These are phyloP conservation scores for Exserohilum turcica DNA, from an alignment of 2,329 filamentous ascomycete genomes.

Conservation along the genomic window DNA sequence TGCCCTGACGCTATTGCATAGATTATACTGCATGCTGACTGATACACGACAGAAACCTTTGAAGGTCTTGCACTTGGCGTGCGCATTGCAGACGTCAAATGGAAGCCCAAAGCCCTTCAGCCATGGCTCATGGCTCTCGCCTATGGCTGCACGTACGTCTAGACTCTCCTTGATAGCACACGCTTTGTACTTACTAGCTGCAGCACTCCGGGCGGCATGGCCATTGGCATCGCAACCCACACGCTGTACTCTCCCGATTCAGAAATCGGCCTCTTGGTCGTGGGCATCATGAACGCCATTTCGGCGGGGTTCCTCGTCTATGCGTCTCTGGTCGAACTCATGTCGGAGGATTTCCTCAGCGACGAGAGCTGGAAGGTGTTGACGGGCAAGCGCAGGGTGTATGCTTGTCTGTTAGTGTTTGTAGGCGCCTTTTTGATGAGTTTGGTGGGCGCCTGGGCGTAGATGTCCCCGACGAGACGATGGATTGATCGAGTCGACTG, in stretches of 20 bases:
- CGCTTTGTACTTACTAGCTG: not conserved
- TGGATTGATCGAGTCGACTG: too few relatives aligned
- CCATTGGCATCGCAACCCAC: slow-evolving; percentile 78
- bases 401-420: slow-evolving; percentile 68
- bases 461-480: not conserved
- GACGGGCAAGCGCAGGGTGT: slow-evolving; percentile 64
- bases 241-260: slow-evolving; percentile 80
- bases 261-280: slow-evolving; percentile 76
- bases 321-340: slow-evolving; percentile 79
- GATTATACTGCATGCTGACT: not conserved
- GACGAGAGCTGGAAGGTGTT: slow-evolving; percentile 74
- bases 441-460: slow-evolving; percentile 74
- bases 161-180: not conserved
- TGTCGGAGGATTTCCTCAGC: slow-evolving; percentile 81
- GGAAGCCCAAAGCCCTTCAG: slow-evolving; percentile 36
- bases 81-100: slow-evolving; percentile 78
- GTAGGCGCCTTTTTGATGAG: slow-evolving; percentile 72
- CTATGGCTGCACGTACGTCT: slow-evolving; percentile 61
- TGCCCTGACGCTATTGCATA: slow-evolving; percentile 2
- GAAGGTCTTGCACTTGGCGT: slow-evolving; percentile 85
- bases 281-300: slow-evolving; percentile 87
- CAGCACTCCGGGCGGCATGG: slow-evolving; percentile 77
- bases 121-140: slow-evolving; percentile 77
- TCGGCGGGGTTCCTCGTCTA: slow-evolving; percentile 80
- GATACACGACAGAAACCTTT: slow-evolving; percentile 64